Conservation (phyloP, 2,329 filamentous ascomycete genomes). For the Macrophomina pseudophaseolina region DNA sequence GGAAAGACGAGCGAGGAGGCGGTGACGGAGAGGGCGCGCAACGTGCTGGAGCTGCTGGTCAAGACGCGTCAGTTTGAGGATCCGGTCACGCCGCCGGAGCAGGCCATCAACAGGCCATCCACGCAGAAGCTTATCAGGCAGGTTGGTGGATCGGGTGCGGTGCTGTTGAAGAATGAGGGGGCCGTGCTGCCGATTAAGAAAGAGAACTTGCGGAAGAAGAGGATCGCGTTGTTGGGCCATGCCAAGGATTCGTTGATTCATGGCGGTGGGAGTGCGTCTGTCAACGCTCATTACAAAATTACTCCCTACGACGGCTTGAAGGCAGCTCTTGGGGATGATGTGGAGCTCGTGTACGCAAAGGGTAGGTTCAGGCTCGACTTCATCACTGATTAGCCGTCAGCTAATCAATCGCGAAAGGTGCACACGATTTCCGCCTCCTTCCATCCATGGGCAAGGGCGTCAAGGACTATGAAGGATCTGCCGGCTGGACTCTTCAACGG, state of each 20-base stretch:
- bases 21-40: constrained; percentile 51
- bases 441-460: constrained; percentile 37
- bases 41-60: constrained; percentile 67
- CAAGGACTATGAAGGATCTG: constrained; percentile 36
- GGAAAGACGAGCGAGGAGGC: constrained; percentile 55
- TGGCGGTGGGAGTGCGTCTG: constrained; percentile 70
- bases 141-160: constrained; percentile 66
- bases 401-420: constrained; percentile 28
- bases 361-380: neutral
- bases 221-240: constrained; percentile 70
- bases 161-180: constrained; percentile 67
- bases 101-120: constrained; percentile 57
- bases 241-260: constrained; percentile 72
- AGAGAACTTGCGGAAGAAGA: constrained; percentile 43
- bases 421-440: constrained; percentile 42
- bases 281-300: constrained; percentile 72
- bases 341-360: constrained; percentile 60
- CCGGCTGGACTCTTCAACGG: constrained; percentile 40
- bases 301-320: constrained; percentile 59
- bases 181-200: constrained; percentile 64
- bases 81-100: constrained; percentile 59
- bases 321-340: neutral
- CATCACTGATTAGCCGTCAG: neutral
- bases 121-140: constrained; percentile 65
- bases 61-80: constrained; percentile 65